Evolutionary conservation across 139 green algal species (phyloP).

Genomic region (Chlorella sp.): DNA sequence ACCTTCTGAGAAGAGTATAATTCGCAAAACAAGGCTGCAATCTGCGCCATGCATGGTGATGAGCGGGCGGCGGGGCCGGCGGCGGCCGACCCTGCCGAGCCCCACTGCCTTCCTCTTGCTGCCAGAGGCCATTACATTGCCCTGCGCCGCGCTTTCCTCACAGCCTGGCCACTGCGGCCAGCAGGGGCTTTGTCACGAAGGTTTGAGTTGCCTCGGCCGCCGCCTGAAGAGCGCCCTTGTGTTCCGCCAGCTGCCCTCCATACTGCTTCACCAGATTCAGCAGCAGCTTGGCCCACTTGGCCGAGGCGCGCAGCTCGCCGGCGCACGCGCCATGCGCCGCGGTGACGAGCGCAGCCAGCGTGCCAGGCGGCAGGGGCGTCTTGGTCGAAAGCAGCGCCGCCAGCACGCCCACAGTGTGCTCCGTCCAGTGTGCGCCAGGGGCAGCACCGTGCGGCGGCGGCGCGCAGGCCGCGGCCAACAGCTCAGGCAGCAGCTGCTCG

Average conservation of each 20-base stretch:
- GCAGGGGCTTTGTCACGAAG: constrained; percentile 12
- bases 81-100: too few species aligned
- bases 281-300: constrained; percentile 22
- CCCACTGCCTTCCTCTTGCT: too few species aligned
- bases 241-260: not conserved
- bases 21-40: too few species aligned
- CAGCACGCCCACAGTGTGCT: constrained; percentile 11
- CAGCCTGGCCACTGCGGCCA: constrained; percentile 18
- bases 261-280: constrained; percentile 25
- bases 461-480: constrained; percentile 1
- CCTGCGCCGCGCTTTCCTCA: too few species aligned
- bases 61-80: too few species aligned
- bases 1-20: too few species aligned
- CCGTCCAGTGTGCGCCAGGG: not conserved
- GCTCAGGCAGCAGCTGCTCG: constrained; percentile 4
- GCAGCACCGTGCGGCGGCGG: not conserved
- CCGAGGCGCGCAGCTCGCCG: not conserved
- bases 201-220: not conserved
- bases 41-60: too few species aligned
- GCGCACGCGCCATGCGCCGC: too few species aligned
- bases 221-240: not conserved
- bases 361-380: not conserved
- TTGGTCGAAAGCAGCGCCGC: constrained; percentile 4
- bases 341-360: not conserved
- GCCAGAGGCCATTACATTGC: too few species aligned